These are phyloP conservation scores for Metschnikowia similis DNA, from an alignment of 805 yeast genomes.

Conservation along the genomic window DNA sequence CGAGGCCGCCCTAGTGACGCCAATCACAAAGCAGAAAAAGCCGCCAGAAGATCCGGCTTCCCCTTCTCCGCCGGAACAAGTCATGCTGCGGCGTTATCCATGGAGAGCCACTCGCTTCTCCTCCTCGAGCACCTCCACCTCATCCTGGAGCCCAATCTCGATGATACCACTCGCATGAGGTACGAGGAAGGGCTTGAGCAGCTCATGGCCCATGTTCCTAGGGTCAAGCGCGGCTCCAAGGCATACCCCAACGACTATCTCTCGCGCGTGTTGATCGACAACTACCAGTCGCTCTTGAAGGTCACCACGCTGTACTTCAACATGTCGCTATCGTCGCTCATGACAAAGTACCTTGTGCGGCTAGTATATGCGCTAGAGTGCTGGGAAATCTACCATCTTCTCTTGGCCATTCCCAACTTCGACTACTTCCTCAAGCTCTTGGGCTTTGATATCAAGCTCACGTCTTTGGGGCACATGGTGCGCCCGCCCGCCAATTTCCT, in stretches of 20 bases:
- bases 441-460: conserved; percentile 31
- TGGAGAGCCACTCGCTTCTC: conserved; percentile 30
- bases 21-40: neutral
- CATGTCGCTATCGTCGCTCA: conserved; percentile 33
- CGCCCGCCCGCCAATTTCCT: conserved; percentile 38
- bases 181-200: conserved; percentile 26
- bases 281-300: conserved; percentile 27
- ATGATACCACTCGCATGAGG: conserved; percentile 26
- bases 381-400: conserved; percentile 43
- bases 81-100: conserved; percentile 7
- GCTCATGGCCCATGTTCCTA: conserved; percentile 25
- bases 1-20: conserved; percentile 7
- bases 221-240: conserved; percentile 5
- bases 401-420: conserved; percentile 29
- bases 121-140: conserved; percentile 28
- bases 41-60: neutral
- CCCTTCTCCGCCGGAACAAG: neutral
- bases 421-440: conserved; percentile 31
- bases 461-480: conserved; percentile 36
- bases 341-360: conserved; percentile 38
- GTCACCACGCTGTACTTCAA: conserved; percentile 35
- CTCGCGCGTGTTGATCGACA: conserved; percentile 37
- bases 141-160: conserved; percentile 25
- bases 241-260: conserved; percentile 34
- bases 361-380: conserved; percentile 36